Evolutionary conservation across 257 asterid genomes (phyloP).

Genomic region (Capsicum baccatum): DNA sequence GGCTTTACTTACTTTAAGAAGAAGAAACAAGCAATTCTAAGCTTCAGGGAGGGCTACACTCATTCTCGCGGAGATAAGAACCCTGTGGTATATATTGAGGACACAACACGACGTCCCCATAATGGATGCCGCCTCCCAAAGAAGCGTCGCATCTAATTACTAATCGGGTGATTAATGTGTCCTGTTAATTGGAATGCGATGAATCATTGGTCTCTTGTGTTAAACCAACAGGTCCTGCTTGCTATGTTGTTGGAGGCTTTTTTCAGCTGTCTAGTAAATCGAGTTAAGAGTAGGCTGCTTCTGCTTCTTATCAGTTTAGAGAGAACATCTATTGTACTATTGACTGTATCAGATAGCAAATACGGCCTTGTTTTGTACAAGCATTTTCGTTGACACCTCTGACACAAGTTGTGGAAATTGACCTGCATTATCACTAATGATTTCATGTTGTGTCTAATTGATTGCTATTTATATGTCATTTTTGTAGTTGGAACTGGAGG

Average conservation of each 20-base stretch:
- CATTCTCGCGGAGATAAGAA: constrained; percentile 64
- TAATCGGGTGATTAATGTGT: background rate
- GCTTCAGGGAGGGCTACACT: constrained; percentile 82
- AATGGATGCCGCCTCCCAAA: constrained; percentile 87
- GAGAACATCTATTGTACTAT: background rate
- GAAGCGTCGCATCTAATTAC: constrained; percentile 69
- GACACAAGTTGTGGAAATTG: background rate
- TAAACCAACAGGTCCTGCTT: too few relatives aligned
- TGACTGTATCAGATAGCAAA: background rate
- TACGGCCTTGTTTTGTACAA: background rate
- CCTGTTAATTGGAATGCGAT: background rate
- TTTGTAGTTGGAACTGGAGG: background rate
- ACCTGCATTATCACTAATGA: background rate
- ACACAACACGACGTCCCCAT: constrained; percentile 83
- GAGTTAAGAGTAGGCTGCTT: background rate
- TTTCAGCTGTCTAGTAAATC: background rate
- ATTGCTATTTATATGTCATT: background rate
- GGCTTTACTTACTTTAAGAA: constrained; percentile 74
- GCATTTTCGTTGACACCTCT: background rate
- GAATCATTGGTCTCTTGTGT: background rate
- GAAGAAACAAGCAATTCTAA: constrained; percentile 74
- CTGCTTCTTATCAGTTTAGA: background rate
- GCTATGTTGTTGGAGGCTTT: background rate
- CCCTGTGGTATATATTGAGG: constrained; percentile 83
- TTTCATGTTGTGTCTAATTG: background rate